Conservation (phyloP, 1,284 basidiomycete genomes). For the Marasmius oreades region DNA sequence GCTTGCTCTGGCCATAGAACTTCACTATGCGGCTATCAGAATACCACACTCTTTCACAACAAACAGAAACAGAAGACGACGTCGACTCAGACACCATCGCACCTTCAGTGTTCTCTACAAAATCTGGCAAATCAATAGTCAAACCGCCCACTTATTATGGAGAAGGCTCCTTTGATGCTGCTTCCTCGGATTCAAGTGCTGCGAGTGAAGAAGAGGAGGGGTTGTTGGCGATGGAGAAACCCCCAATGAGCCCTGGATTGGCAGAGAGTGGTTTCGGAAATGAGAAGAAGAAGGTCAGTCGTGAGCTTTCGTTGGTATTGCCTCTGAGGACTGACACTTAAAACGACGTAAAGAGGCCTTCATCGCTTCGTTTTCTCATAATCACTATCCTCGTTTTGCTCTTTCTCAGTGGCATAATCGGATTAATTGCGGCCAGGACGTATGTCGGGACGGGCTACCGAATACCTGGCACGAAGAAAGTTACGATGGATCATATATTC, state of each 20-base stretch:
- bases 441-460: slow-evolving; percentile 56
- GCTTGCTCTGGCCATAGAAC: neutral
- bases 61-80: too few species aligned
- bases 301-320: neutral
- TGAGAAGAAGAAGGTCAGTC: slow-evolving; percentile 6
- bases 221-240: slow-evolving; percentile 45
- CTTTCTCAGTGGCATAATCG: slow-evolving; percentile 56
- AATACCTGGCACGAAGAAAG: slow-evolving; percentile 54
- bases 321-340: neutral
- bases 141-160: slow-evolving; percentile 57
- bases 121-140: neutral
- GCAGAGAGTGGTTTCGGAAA: slow-evolving; percentile 12
- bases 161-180: slow-evolving; percentile 68
- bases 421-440: slow-evolving; percentile 65
- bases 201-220: slow-evolving; percentile 62
- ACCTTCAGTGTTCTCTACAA: neutral
- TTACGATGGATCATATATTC: slow-evolving; percentile 86
- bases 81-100: neutral
- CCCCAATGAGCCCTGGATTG: slow-evolving; percentile 14
- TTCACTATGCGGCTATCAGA: neutral
- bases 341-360: slow-evolving; percentile 31
- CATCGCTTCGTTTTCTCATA: slow-evolving; percentile 53
- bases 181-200: slow-evolving; percentile 42
- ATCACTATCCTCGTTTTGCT: slow-evolving; percentile 52
- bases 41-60: neutral